phyloP scores from a whole-genome alignment of 306 rosid species.

The Casuarina glauca region DNA sequence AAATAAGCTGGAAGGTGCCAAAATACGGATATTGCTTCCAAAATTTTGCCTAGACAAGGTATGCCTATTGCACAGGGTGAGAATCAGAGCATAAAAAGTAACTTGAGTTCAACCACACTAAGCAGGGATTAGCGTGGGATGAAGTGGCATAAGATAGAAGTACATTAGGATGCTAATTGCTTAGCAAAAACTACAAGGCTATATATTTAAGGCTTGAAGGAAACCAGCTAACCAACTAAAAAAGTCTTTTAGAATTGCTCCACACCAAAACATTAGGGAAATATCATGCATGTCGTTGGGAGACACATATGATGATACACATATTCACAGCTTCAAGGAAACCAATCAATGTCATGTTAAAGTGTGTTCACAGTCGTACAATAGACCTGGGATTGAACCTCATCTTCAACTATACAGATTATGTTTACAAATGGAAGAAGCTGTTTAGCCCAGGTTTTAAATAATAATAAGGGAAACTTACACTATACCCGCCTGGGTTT shows the following conservation, averaged over 20 bases:
- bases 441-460: too few relatives aligned
- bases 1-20: too few relatives aligned
- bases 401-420: not conserved
- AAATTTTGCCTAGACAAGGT: too few relatives aligned
- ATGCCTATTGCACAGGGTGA: too few relatives aligned
- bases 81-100: too few relatives aligned
- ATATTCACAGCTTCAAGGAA: not conserved
- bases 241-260: not conserved
- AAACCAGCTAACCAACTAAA: not conserved
- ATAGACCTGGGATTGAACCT: not conserved
- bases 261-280: not conserved
- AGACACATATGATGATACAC: not conserved
- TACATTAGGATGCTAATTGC: not conserved
- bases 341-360: not conserved
- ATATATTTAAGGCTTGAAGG: not conserved
- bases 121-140: not conserved
- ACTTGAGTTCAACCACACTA: not conserved
- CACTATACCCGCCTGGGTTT: too few relatives aligned
- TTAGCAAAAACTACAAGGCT: not conserved
- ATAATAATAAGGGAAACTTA: too few relatives aligned
- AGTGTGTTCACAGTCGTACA: not conserved
- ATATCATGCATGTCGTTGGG: not conserved
- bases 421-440: too few relatives aligned
- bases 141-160: not conserved
- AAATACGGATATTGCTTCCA: too few relatives aligned